Percentiles rank a stretch among this genome's conserved stretches.
Evolutionary conservation across 176 grass and related monocot genomes (phyloP).

Genomic region (Rhynchospora breviuscula): DNA sequence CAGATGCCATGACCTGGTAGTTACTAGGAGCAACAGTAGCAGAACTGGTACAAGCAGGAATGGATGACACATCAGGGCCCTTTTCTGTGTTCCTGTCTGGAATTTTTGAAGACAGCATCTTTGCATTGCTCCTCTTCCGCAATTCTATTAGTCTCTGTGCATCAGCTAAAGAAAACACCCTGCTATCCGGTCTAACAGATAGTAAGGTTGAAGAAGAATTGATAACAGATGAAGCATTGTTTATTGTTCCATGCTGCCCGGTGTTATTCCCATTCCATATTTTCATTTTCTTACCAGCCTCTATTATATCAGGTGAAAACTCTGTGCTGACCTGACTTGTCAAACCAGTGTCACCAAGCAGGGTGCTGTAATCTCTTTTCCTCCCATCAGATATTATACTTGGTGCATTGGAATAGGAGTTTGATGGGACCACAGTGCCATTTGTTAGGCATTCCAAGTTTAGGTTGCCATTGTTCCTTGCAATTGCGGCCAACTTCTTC

Average conservation of each 20-base stretch:
- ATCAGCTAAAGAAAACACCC: slow-evolving; percentile 29
- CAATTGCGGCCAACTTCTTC: slow-evolving; percentile 26
- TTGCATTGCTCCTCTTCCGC: slow-evolving; percentile 5
- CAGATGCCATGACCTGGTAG: slow-evolving; percentile 20
- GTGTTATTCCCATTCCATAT: slow-evolving; percentile 27
- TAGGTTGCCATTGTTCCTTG: slow-evolving; percentile 30
- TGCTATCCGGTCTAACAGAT: not conserved
- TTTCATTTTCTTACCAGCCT: slow-evolving; percentile 47
- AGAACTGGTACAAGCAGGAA: slow-evolving; percentile 10
- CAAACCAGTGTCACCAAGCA: slow-evolving; percentile 22
- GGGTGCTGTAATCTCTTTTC: slow-evolving; percentile 47
- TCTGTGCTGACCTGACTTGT: slow-evolving; percentile 27
- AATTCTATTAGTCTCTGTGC: slow-evolving; percentile 35
- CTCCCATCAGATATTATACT: slow-evolving; percentile 28
- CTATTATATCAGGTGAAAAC: slow-evolving; percentile 18
- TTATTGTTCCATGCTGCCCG: not conserved
- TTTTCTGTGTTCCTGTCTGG: slow-evolving; percentile 22
- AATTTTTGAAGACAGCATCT: slow-evolving; percentile 13
- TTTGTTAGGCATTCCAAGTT: not conserved
- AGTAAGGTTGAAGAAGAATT: slow-evolving; percentile 28
- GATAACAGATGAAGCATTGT: not conserved
- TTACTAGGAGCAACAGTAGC: not conserved
- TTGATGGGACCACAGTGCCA: slow-evolving; percentile 4
- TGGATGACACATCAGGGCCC: slow-evolving; percentile 20
- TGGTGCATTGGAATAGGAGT: slow-evolving; percentile 24